A percentile compares a stretch with the other conserved stretches of the same genome.
phyloP scores from a whole-genome alignment of 2,329 filamentous ascomycete genomes.

The Didymella exigua region DNA sequence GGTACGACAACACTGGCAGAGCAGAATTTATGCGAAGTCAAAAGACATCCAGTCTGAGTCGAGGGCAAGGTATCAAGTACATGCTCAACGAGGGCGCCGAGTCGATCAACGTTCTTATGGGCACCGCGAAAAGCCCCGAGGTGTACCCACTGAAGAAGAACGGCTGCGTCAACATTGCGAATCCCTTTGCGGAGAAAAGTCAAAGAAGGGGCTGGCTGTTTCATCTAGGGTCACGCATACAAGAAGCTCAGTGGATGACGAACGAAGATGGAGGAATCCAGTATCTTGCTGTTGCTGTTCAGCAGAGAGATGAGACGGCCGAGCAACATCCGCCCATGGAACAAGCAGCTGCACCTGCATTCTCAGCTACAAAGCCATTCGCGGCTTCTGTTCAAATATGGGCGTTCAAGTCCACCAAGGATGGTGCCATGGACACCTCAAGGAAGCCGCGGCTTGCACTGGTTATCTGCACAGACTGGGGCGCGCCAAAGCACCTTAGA shows the following conservation, averaged over 20 bases:
- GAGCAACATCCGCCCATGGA: conserved; percentile 37
- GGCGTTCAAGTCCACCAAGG: conserved; percentile 55
- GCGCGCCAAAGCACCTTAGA: conserved; percentile 59
- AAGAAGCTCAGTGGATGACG: conserved; percentile 55
- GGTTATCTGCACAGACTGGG: conserved; percentile 64
- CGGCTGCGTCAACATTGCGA: conserved; percentile 52
- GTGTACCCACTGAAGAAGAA: conserved; percentile 51
- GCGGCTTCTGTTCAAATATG: conserved; percentile 64
- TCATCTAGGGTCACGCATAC: conserved; percentile 60
- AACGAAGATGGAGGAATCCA: conserved; percentile 55
- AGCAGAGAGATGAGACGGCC: conserved; percentile 27
- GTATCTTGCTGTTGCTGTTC: conserved; percentile 60
- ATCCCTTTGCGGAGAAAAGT: conserved; percentile 39
- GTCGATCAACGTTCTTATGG: conserved; percentile 56
- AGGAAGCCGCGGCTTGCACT: conserved; percentile 54
- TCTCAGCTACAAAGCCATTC: conserved; percentile 56
- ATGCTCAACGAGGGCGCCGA: conserved; percentile 44
- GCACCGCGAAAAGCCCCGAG: conserved; percentile 54
- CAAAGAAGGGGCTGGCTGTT: conserved; percentile 58
- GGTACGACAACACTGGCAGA: conserved; percentile 57
- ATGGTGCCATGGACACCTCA: conserved; percentile 52
- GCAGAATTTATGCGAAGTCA: conserved; percentile 53
- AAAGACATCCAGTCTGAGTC: conserved; percentile 40
- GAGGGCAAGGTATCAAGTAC: conserved; percentile 51
- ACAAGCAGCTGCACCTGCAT: conserved; percentile 53